Conservation (phyloP, 768 basidiomycete species). For the Phanerochaete carnosa region DNA sequence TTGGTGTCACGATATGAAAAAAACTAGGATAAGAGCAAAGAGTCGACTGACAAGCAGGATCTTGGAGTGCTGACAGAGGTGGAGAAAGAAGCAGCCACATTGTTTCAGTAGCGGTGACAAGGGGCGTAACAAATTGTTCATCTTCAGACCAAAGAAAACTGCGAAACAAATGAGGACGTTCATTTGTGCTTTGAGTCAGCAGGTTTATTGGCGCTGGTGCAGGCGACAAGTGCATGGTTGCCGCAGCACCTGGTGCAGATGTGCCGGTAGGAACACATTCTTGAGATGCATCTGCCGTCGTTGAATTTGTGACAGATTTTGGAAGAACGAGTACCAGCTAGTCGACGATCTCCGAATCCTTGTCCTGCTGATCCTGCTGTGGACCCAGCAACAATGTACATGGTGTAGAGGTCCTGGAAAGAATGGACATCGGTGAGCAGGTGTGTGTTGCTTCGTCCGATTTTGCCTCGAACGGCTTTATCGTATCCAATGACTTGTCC, state of each 20-base stretch:
- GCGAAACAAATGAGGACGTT: constrained; percentile 8
- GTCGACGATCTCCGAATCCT: neutral
- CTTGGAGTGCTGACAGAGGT: constrained; percentile 5
- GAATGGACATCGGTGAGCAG: constrained; percentile 21
- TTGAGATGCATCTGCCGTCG: constrained; percentile 11
- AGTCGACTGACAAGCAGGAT: constrained; percentile 18
- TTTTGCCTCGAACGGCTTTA: constrained; percentile 24
- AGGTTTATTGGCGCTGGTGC: neutral
- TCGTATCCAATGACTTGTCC: constrained; percentile 29
- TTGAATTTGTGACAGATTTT: constrained; percentile 23
- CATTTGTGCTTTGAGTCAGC: neutral
- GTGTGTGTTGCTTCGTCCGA: constrained; percentile 14
- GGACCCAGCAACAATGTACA: neutral
- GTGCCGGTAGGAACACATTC: constrained; percentile 22
- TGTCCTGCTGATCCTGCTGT: neutral
- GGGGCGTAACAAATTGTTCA: constrained; percentile 15
- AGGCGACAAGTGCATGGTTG: neutral
- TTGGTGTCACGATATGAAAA: constrained; percentile 34
- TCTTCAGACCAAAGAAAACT: constrained; percentile 13
- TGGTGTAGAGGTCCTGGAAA: constrained; percentile 11
- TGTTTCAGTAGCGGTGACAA: constrained; percentile 8
- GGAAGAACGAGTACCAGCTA: neutral
- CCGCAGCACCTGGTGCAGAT: constrained; percentile 18
- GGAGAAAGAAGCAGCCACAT: constrained; percentile 14
- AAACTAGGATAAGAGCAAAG: constrained; percentile 27